A percentile compares a stretch with the other conserved stretches of the same genome.
Evolutionary conservation across 164 flowering plant genomes (phyloP).

Genomic region (Platanus orientalis): DNA sequence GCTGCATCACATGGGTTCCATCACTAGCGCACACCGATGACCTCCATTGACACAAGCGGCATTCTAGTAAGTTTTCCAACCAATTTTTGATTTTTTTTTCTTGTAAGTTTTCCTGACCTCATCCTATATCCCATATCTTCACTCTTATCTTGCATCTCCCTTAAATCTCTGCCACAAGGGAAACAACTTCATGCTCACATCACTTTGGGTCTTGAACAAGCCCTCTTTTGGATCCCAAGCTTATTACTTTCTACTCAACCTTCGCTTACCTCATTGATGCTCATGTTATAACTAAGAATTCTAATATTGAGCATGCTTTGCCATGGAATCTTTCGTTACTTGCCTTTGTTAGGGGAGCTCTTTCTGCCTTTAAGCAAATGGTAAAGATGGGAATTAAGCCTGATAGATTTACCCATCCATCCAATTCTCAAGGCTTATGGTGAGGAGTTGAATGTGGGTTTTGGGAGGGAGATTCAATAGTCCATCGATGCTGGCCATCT

Average conservation of each 20-base stretch:
- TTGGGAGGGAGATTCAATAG: conserved; percentile 43
- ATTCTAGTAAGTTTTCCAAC: too few species aligned
- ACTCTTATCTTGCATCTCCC: neutral
- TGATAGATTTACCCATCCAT: conserved; percentile 53
- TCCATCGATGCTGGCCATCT: conserved; percentile 19
- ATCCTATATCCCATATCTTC: neutral
- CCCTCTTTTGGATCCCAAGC: conserved; percentile 1
- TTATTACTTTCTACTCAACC: neutral
- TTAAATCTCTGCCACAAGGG: conserved; percentile 2
- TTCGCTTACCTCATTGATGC: neutral
- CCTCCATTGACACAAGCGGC: too few species aligned
- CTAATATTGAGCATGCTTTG: neutral
- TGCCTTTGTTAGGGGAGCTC: conserved; percentile 19
- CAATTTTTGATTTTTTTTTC: too few species aligned
- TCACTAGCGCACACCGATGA: too few species aligned
- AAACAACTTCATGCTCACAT: conserved; percentile 6
- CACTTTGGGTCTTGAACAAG: conserved; percentile 3
- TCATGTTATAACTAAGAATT: conserved; percentile 1
- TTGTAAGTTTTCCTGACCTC: neutral
- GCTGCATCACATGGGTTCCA: too few species aligned
- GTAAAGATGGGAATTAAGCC: conserved; percentile 32
- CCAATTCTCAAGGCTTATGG: conserved; percentile 67
- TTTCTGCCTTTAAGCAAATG: conserved; percentile 40
- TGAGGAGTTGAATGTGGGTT: conserved; percentile 29
- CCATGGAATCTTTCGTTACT: conserved; percentile 5